Evolutionary conservation across 345 rosid genomes (phyloP).

Genomic region (Alliaria petiolata): DNA sequence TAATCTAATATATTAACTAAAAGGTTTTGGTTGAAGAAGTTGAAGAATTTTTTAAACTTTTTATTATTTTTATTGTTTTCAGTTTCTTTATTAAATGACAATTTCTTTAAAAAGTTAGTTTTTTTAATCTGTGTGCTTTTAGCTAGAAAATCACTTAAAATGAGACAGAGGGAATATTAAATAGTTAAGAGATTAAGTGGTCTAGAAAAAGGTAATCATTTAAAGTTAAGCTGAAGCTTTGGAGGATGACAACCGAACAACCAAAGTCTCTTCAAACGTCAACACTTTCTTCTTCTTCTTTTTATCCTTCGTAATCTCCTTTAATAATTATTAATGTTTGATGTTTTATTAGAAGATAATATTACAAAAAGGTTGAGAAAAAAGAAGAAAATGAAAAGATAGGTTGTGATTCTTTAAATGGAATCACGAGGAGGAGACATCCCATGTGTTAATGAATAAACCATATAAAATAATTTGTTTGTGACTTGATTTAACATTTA

Average conservation of each 20-base stretch:
- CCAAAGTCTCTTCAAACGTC: slow-evolving; percentile 30
- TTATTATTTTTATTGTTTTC: no score
- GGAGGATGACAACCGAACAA: slow-evolving; percentile 27
- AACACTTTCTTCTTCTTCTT: slow-evolving; percentile 3
- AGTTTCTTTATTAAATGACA: no score
- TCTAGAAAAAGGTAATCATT: slow-evolving; percentile 1
- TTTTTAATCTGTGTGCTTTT: no score
- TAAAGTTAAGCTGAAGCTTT: not conserved
- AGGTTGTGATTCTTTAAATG: slow-evolving; percentile 35
- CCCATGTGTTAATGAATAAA: slow-evolving; percentile 33
- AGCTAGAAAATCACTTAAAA: no score
- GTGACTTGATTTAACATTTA: slow-evolving; percentile 22
- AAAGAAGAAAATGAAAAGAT: slow-evolving; percentile 5
- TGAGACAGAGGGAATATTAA: no score
- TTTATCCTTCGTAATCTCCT: not conserved
- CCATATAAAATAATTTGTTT: slow-evolving; percentile 5
- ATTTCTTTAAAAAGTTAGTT: no score
- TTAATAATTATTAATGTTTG: not conserved
- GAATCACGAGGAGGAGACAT: slow-evolving; percentile 39
- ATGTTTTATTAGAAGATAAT: not conserved
- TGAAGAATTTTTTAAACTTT: no score
- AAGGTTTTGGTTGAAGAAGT: no score
- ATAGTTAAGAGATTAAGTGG: slow-evolving; percentile 2
- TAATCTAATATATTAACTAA: no score
- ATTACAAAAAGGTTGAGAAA: slow-evolving; percentile 8